Percentiles rank a stretch among this genome's conserved stretches.
phyloP scores from a whole-genome alignment of 257 asterid genomes.

The Cinchona pubescens region DNA sequence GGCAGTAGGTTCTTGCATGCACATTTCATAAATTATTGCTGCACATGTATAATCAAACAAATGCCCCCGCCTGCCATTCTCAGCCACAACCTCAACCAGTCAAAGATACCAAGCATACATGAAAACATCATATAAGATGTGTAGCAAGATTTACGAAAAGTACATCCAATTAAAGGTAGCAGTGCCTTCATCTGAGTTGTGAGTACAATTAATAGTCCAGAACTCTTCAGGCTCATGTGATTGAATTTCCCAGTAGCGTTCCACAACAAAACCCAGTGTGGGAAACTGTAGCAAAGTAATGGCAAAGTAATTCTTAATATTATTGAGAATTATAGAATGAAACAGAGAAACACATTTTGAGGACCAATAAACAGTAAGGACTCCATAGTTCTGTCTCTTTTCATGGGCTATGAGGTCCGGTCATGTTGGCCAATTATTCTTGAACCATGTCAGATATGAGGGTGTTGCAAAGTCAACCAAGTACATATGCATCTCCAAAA shows the following conservation, averaged over 20 bases:
- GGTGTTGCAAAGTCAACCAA: neutral
- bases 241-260: conserved; percentile 96
- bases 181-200: conserved; percentile 77
- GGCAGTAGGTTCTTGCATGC: conserved; percentile 76
- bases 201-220: conserved; percentile 93
- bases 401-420: neutral
- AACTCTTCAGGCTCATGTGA: conserved; percentile 96
- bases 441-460: neutral
- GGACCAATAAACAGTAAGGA: neutral
- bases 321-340: neutral
- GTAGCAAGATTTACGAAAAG: conserved; percentile 30
- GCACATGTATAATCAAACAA: conserved; percentile 95
- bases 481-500: neutral
- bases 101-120: neutral
- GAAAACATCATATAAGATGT: conserved; percentile 8
- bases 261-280: conserved; percentile 92
- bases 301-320: conserved; percentile 5
- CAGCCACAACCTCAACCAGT: conserved; percentile 21
- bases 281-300: conserved; percentile 67
- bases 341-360: neutral
- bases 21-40: conserved; percentile 76
- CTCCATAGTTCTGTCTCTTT: neutral
- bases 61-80: conserved; percentile 97
- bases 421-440: neutral
- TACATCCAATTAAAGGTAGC: conserved; percentile 91